These are phyloP conservation scores for Rhodotorula paludigena DNA, from an alignment of 768 basidiomycete species.

Conservation along the genomic window DNA sequence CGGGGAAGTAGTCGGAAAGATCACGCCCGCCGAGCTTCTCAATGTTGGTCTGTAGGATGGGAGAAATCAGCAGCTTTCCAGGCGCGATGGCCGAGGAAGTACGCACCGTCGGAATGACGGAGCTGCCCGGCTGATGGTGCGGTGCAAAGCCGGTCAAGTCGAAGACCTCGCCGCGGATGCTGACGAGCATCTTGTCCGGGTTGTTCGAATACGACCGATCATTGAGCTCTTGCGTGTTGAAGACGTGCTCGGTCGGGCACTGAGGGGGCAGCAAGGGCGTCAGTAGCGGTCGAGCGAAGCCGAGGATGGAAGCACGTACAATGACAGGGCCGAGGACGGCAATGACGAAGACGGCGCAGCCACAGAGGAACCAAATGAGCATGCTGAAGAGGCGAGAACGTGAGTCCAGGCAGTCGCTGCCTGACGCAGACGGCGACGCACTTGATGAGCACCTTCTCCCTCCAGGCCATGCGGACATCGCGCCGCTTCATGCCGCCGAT, in stretches of 20 bases:
- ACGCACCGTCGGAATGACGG: slow-evolving; percentile 34
- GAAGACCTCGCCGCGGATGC: slow-evolving; percentile 91
- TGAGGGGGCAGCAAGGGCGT: background rate
- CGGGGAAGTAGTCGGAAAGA: slow-evolving; percentile 78
- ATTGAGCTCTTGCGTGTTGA: slow-evolving; percentile 67
- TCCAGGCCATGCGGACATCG: slow-evolving; percentile 92
- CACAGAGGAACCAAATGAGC: slow-evolving; percentile 91
- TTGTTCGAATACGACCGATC: slow-evolving; percentile 59
- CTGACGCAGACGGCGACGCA: background rate
- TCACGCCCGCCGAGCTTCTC: slow-evolving; percentile 62
- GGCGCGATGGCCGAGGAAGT: background rate
- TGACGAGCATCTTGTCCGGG: slow-evolving; percentile 71
- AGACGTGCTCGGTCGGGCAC: slow-evolving; percentile 91
- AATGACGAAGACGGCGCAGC: slow-evolving; percentile 85
- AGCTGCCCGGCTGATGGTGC: slow-evolving; percentile 25
- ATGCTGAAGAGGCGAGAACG: slow-evolving; percentile 47
- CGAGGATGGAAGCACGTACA: slow-evolving; percentile 17
- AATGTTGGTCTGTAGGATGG: slow-evolving; percentile 14
- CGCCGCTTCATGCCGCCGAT: slow-evolving; percentile 88
- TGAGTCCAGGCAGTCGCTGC: background rate
- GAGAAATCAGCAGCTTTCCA: too few relatives aligned
- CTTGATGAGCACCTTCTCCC: slow-evolving; percentile 92
- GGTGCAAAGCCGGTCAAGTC: slow-evolving; percentile 66
- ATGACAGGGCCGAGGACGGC: slow-evolving; percentile 79
- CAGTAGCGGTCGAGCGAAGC: background rate